phyloP scores from a whole-genome alignment of 1,284 basidiomycete species.

The Ganoderma lucidum region DNA sequence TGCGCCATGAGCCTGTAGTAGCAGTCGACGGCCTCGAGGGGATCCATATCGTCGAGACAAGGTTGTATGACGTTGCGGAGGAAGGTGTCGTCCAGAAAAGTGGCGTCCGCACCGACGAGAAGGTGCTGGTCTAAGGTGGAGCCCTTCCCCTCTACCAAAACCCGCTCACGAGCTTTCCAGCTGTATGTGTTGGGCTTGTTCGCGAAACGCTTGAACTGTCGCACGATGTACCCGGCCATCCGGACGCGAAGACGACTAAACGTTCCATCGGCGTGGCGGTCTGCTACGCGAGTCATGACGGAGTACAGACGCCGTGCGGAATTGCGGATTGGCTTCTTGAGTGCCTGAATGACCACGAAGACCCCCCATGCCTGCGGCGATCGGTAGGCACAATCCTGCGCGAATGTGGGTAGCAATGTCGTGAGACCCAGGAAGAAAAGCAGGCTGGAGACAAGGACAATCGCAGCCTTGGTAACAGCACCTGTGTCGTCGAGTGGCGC shows the following conservation, averaged over 20 bases:
- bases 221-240: slow-evolving; percentile 19
- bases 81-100: slow-evolving; percentile 30
- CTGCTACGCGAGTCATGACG: slow-evolving; percentile 9
- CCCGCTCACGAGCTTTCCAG: slow-evolving; percentile 29
- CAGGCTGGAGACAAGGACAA: slow-evolving; percentile 29
- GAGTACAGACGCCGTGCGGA: slow-evolving; percentile 14
- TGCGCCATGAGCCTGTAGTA: slow-evolving; percentile 28
- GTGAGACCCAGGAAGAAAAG: slow-evolving; percentile 33
- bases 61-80: slow-evolving; percentile 28
- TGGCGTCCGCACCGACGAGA: slow-evolving; percentile 28
- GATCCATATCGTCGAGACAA: slow-evolving; percentile 30
- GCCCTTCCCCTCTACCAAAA: slow-evolving; percentile 24
- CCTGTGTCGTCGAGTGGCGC: slow-evolving; percentile 27
- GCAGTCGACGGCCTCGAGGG: slow-evolving; percentile 18
- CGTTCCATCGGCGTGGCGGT: slow-evolving; percentile 19
- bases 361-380: slow-evolving; percentile 37
- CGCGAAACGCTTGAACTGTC: slow-evolving; percentile 21
- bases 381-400: slow-evolving; percentile 37
- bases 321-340: slow-evolving; percentile 25
- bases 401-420: slow-evolving; percentile 35
- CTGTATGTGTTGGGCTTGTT: slow-evolving; percentile 30
- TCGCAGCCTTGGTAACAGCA: slow-evolving; percentile 28
- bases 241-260: slow-evolving; percentile 19
- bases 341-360: slow-evolving; percentile 28
- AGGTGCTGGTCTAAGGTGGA: slow-evolving; percentile 25